These are phyloP conservation scores for Venturia nashicola DNA, from an alignment of 2,329 filamentous ascomycete genomes.

Conservation along the genomic window DNA sequence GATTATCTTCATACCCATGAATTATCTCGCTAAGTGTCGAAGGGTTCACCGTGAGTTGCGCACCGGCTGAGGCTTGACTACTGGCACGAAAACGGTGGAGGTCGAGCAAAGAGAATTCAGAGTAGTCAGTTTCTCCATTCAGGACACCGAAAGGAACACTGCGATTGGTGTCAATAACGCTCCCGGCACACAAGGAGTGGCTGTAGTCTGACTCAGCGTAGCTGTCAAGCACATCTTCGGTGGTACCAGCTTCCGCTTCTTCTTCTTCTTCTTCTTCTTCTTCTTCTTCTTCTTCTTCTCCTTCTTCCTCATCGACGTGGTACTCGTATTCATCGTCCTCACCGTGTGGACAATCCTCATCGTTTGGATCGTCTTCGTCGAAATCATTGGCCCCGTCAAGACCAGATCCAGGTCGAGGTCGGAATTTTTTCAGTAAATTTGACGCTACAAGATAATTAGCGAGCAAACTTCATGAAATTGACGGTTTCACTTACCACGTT, in stretches of 20 bases:
- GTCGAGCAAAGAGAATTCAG: background rate
- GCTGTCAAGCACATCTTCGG: background rate
- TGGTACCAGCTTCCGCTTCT: background rate
- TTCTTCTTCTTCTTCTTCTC: background rate
- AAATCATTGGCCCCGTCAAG: background rate
- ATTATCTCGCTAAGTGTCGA: background rate
- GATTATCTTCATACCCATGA: background rate
- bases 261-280: background rate
- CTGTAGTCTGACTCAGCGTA: constrained; percentile 1
- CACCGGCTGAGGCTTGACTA: background rate
- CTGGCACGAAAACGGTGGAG: background rate
- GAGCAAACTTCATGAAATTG: background rate
- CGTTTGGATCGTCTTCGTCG: background rate
- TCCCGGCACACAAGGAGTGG: background rate
- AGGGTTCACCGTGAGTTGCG: background rate
- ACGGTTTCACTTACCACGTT: background rate
- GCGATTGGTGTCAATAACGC: background rate
- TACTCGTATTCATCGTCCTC: background rate
- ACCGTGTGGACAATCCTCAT: background rate
- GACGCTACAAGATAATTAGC: background rate
- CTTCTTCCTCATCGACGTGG: too few relatives aligned
- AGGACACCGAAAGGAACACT: constrained; percentile 1
- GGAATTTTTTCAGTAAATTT: background rate
- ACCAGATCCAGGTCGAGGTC: background rate
- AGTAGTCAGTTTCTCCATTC: background rate